A percentile compares a stretch with the other conserved stretches of the same genome.
Evolutionary conservation across 805 yeast genomes (phyloP).

Genomic region (Lipomyces spencermartinsiae): DNA sequence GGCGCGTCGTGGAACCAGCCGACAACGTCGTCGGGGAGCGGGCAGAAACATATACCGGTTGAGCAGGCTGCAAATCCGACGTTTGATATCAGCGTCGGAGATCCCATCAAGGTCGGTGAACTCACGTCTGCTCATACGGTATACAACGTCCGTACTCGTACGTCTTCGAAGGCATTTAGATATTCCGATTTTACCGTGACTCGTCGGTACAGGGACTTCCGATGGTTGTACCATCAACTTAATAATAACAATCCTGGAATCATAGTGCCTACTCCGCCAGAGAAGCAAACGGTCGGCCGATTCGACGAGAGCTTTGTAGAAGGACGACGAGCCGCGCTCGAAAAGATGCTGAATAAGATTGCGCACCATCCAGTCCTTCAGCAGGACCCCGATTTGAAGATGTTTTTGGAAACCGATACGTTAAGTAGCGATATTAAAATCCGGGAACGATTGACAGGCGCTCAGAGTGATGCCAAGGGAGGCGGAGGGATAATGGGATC

Average conservation of each 20-base stretch:
- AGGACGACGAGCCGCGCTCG: constrained; percentile 80
- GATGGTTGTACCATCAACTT: constrained; percentile 92
- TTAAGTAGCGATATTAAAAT: constrained; percentile 73
- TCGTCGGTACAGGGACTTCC: constrained; percentile 87
- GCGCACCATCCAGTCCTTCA: constrained; percentile 61
- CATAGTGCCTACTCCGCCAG: constrained; percentile 95
- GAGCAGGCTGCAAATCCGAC: constrained; percentile 36
- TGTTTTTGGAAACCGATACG: constrained; percentile 77
- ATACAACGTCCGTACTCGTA: constrained; percentile 73
- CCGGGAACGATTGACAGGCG: constrained; percentile 62
- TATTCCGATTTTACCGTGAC: constrained; percentile 64
- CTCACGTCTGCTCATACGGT: constrained; percentile 87
- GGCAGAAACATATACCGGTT: constrained; percentile 23
- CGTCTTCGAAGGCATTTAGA: constrained; percentile 53
- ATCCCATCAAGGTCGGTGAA: constrained; percentile 92
- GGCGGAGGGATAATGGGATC: constrained; percentile 44
- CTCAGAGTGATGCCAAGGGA: constrained; percentile 52
- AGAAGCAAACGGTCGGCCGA: constrained; percentile 90
- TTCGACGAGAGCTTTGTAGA: constrained; percentile 91
- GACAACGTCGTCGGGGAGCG: constrained; percentile 1
- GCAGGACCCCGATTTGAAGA: constrained; percentile 73
- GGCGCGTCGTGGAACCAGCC: constrained; percentile 8
- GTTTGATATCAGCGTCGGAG: constrained; percentile 78
- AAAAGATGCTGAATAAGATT: constrained; percentile 82
- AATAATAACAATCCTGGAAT: constrained; percentile 87